Conservation (phyloP, 352 stramenopile species). For the Paralagenidium karlingii region DNA sequence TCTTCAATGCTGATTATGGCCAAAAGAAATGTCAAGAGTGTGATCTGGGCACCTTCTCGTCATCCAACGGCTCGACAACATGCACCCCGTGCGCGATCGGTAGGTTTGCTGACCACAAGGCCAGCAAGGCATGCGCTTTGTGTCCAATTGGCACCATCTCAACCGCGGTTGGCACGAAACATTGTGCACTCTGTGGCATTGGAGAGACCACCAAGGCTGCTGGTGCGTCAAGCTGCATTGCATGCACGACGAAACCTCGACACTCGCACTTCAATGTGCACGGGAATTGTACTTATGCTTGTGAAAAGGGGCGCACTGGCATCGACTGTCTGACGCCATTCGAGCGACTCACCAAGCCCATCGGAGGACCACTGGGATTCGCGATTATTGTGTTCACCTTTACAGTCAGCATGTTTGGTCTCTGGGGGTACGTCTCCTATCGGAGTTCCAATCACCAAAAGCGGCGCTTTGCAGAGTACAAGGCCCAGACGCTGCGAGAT, state of each 20-base stretch:
- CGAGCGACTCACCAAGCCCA: conserved; percentile 65
- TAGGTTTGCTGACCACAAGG: conserved; percentile 25
- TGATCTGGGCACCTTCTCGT: conserved; percentile 35
- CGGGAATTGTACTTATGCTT: conserved; percentile 73
- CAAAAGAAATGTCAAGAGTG: conserved; percentile 49
- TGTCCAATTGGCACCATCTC: conserved; percentile 56
- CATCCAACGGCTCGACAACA: conserved; percentile 23
- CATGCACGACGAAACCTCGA: conserved; percentile 44
- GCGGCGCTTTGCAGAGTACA: conserved; percentile 57
- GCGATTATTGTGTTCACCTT: conserved; percentile 48
- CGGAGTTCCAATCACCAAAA: conserved; percentile 20
- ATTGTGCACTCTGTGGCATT: conserved; percentile 64
- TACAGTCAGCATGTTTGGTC: conserved; percentile 34
- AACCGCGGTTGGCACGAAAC: conserved; percentile 21
- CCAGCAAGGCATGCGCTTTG: conserved; percentile 25
- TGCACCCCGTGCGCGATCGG: conserved; percentile 48
- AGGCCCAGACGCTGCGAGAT: conserved; percentile 53
- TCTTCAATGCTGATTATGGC: conserved; percentile 62
- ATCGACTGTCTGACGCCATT: conserved; percentile 76
- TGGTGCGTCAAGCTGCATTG: conserved; percentile 28
- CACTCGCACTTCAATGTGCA: conserved; percentile 66
- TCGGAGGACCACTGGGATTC: conserved; percentile 65
- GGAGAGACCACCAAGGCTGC: conserved; percentile 47
- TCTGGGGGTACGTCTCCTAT: conserved; percentile 62
- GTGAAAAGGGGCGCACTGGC: conserved; percentile 61